Base-by-base conservation (phyloP, 2,329 filamentous ascomycete species). In the Cryoendolithus antarcticus region DNA sequence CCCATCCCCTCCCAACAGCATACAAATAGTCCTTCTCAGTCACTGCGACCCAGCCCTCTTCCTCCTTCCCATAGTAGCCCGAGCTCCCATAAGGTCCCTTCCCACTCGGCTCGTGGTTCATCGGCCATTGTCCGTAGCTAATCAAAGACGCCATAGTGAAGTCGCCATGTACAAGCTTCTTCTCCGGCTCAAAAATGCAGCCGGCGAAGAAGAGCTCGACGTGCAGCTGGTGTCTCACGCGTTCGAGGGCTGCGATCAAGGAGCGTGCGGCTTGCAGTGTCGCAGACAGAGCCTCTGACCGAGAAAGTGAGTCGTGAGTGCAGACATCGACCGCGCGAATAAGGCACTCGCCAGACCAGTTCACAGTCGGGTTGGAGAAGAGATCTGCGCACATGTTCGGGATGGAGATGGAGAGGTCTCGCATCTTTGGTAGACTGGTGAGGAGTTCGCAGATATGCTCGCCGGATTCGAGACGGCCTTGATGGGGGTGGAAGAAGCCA, bases 141-240 rank as follows among this genome's bases (percentile, higher is more conserved):
- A 56, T 50, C 8, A 67, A 48, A 44, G 65, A 59, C 2, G 64
- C 61, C 9, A 66, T 49, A 15, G 63, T 56, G 44, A 71, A 69
- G 41, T 69, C 66, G 35, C 66, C 67, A 38, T 71, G 67, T 9
- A 70, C 67, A 8, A 64, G 50, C 10, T 54, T 48, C 44, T 62
- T 60, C 34, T 60, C 60, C 0, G 66, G 66, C 41, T 69, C 64
- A 50, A 71, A 71, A 46, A 71, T 70, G 55, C 62, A 66, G 43
- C 67, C 65, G 2, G 64, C 64, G 48, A 69, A 70, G 60, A 71
- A 71, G 21, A 71, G 53, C 47, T 71, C 66, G 34, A 69, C 56
- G 39, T 61, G 62, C 2, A 71, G 59, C 19, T 62, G 55, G 15
- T 55, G 50, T 42, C 59, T 58, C 10, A 60, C 44, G 2, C 55